A percentile compares a stretch with the other conserved stretches of the same genome.
Evolutionary conservation across 768 basidiomycete genomes (phyloP).

Genomic region (Leccinum aurantiacum): DNA sequence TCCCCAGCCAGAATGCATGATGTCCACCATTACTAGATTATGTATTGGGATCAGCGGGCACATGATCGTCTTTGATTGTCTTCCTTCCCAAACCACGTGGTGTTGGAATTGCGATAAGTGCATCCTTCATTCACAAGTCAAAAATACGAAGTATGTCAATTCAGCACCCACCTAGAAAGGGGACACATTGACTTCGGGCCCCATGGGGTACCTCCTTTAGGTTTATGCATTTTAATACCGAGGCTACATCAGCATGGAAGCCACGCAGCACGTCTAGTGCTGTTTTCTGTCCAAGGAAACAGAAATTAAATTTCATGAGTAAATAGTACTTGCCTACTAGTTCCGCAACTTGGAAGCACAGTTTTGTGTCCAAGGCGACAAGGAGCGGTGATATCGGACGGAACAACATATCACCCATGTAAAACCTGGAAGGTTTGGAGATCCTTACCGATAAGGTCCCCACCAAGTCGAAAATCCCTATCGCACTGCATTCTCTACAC

Average conservation of each 20-base stretch:
- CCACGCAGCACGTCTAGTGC: background rate
- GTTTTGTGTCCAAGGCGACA: background rate
- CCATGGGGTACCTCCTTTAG: background rate
- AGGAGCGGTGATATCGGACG: background rate
- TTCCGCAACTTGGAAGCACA: background rate
- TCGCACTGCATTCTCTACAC: background rate
- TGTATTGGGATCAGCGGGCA: background rate
- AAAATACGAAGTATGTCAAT: background rate
- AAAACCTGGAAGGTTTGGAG: background rate
- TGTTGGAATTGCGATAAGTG: background rate
- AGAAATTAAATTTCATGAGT: background rate
- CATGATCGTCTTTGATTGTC: background rate
- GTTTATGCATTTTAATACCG: conserved; percentile 12
- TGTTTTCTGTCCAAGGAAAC: conserved; percentile 2
- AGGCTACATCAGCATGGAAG: background rate
- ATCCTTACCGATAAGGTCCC: background rate
- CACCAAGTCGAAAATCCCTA: background rate
- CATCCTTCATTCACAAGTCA: background rate
- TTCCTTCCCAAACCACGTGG: background rate
- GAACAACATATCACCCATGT: conserved; percentile 4
- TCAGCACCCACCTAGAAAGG: conserved; percentile 2
- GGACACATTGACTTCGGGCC: background rate
- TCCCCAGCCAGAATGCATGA: background rate
- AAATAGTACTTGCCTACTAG: background rate
- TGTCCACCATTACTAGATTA: background rate